phyloP scores from a whole-genome alignment of 2,329 filamentous ascomycete genomes.

The Pseudogymnoascus verrucosus region DNA sequence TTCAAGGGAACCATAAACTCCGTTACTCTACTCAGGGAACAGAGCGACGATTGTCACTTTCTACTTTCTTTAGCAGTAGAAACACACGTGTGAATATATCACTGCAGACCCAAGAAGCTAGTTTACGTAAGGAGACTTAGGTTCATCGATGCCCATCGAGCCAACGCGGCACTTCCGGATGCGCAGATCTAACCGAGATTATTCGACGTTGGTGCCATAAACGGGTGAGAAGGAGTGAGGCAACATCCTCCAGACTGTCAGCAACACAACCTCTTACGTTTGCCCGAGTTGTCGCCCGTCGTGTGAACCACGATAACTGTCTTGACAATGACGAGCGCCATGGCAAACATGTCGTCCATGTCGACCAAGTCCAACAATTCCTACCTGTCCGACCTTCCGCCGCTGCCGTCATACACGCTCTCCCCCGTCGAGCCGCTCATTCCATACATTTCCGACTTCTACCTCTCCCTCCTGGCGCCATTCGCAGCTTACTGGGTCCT shows the following conservation, averaged over 20 bases:
- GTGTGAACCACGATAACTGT: slow-evolving; percentile 7
- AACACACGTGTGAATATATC: background rate
- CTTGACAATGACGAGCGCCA: slow-evolving; percentile 5
- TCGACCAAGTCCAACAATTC: slow-evolving; percentile 20
- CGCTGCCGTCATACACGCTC: slow-evolving; percentile 75
- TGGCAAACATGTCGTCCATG: slow-evolving; percentile 10
- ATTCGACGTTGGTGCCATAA: slow-evolving; percentile 7
- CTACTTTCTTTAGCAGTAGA: background rate
- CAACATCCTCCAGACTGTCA: background rate
- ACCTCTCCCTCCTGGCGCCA: slow-evolving; percentile 67
- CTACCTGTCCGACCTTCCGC: slow-evolving; percentile 59
- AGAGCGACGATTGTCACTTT: background rate
- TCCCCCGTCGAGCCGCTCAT: slow-evolving; percentile 63
- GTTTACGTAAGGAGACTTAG: slow-evolving; percentile 4
- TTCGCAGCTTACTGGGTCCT: slow-evolving; percentile 82
- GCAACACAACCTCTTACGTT: slow-evolving; percentile 1
- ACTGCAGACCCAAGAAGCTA: background rate
- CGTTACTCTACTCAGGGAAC: background rate
- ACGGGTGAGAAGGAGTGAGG: background rate
- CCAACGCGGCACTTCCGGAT: slow-evolving; percentile 6
- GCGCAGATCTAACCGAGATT: slow-evolving; percentile 9
- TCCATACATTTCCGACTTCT: slow-evolving; percentile 71
- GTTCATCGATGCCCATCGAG: background rate
- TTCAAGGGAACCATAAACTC: background rate
- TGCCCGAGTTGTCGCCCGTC: slow-evolving; percentile 1